phyloP scores from a whole-genome alignment of 108 stramenopile genomes.

The Skeletonema costatum region DNA sequence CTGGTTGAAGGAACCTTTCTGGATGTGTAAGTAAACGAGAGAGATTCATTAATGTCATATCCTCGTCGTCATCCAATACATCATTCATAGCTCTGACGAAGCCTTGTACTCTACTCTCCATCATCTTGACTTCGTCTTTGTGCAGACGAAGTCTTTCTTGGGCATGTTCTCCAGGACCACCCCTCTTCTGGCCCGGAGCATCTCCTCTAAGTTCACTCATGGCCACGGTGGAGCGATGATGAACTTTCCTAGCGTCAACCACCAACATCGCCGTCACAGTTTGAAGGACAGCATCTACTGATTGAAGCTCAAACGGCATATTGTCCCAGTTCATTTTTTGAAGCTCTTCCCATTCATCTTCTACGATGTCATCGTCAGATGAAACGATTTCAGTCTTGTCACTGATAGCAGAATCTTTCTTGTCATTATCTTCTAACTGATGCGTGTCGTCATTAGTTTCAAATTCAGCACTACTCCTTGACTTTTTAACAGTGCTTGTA shows the following conservation, averaged over 20 bases:
- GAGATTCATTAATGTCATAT: constrained; percentile 90
- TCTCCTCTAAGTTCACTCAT: constrained; percentile 56
- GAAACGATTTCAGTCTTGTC: neutral
- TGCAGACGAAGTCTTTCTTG: constrained; percentile 70
- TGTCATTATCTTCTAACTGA: neutral
- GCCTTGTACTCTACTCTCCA: constrained; percentile 77
- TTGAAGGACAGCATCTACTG: constrained; percentile 81
- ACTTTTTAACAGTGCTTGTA: neutral
- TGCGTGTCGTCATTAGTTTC: too few species aligned
- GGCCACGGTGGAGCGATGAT: constrained; percentile 28
- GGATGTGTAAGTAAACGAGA: constrained; percentile 81
- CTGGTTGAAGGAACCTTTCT: constrained; percentile 85
- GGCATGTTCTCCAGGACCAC: constrained; percentile 52
- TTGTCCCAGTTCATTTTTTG: constrained; percentile 66
- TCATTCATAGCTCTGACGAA: constrained; percentile 79
- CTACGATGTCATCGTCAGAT: neutral
- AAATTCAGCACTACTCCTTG: neutral
- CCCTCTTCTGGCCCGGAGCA: neutral
- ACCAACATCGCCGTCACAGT: constrained; percentile 64
- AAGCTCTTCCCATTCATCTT: constrained; percentile 73
- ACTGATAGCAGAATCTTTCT: constrained; percentile 17
- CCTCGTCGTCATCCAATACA: constrained; percentile 86
- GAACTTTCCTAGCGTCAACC: constrained; percentile 62
- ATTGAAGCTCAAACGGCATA: constrained; percentile 75
- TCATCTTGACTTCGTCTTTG: constrained; percentile 75